Evolutionary conservation across 2,329 filamentous ascomycete species (phyloP).

Genomic region (Plenodomus biglobosus): DNA sequence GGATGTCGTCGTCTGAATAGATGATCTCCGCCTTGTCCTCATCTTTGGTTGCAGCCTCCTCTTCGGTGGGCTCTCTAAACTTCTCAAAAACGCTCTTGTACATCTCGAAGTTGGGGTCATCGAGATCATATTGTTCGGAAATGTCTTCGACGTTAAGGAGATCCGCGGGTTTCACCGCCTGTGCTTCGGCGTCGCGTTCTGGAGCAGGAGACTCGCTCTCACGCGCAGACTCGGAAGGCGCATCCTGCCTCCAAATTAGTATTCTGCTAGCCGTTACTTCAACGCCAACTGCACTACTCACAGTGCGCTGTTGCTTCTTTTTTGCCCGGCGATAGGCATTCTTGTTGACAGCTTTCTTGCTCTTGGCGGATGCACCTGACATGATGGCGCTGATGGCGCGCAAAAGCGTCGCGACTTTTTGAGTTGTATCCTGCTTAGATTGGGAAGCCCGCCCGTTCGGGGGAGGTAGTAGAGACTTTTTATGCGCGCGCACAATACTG

Average conservation of each 20-base stretch:
- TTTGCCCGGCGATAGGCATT: conserved; percentile 91
- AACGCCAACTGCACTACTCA: conserved; percentile 35
- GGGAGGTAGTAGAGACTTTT: neutral
- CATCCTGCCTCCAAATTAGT: conserved; percentile 38
- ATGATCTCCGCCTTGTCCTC: conserved; percentile 81
- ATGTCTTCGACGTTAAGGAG: conserved; percentile 35
- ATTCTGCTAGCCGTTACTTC: conserved; percentile 1
- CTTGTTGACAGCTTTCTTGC: conserved; percentile 74
- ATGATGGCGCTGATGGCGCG: conserved; percentile 22
- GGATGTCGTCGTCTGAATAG: conserved; percentile 81
- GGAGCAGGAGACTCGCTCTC: conserved; percentile 44
- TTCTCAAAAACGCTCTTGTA: conserved; percentile 81
- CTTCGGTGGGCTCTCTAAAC: conserved; percentile 62
- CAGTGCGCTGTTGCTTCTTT: conserved; percentile 85
- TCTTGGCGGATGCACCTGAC: conserved; percentile 32
- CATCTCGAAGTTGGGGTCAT: conserved; percentile 78
- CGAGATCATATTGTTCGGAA: conserved; percentile 58
- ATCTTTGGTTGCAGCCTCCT: conserved; percentile 56
- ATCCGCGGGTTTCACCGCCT: conserved; percentile 52
- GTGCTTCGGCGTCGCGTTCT: conserved; percentile 39
- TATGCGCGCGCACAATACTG: neutral
- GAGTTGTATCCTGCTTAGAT: neutral
- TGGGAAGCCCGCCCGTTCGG: neutral
- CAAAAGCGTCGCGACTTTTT: neutral
- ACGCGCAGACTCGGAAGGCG: conserved; percentile 39